A percentile compares a stretch with the other conserved stretches of the same genome.
Evolutionary conservation across 306 rosid species (phyloP).

Genomic region (Macrotyloma uniflorum): DNA sequence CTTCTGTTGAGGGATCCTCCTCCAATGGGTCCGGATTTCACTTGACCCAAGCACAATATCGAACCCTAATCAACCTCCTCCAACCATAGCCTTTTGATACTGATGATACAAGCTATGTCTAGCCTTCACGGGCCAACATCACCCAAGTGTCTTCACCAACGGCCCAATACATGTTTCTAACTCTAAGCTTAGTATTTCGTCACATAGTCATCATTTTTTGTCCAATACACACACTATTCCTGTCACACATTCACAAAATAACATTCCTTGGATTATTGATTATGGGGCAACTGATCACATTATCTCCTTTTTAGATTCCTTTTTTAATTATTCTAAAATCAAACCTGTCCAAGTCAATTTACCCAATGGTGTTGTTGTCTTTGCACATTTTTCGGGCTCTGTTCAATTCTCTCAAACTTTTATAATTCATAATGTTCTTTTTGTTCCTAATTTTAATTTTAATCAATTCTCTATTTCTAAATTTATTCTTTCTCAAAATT

Average conservation of each 20-base stretch:
- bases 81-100: too few relatives aligned
- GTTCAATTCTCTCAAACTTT: not conserved
- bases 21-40: too few relatives aligned
- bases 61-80: too few relatives aligned
- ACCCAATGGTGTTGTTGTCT: not conserved
- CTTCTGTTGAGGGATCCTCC: too few relatives aligned
- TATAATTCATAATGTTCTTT: not conserved
- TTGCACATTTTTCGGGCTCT: not conserved
- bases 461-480: not conserved
- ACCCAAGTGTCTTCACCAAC: not conserved
- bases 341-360: not conserved
- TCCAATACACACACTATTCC: not conserved
- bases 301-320: not conserved
- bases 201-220: not conserved
- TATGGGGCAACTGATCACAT: not conserved
- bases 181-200: not conserved
- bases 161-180: not conserved
- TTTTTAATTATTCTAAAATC: too few relatives aligned
- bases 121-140: too few relatives aligned
- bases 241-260: not conserved
- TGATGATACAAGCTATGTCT: too few relatives aligned
- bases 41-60: too few relatives aligned
- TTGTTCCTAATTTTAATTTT: not conserved
- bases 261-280: not conserved
- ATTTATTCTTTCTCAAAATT: not conserved